Percentiles rank a stretch among this genome's conserved stretches.
Conservation (phyloP, 345 rosid genomes). For the Excoecaria cochinchinensis region DNA sequence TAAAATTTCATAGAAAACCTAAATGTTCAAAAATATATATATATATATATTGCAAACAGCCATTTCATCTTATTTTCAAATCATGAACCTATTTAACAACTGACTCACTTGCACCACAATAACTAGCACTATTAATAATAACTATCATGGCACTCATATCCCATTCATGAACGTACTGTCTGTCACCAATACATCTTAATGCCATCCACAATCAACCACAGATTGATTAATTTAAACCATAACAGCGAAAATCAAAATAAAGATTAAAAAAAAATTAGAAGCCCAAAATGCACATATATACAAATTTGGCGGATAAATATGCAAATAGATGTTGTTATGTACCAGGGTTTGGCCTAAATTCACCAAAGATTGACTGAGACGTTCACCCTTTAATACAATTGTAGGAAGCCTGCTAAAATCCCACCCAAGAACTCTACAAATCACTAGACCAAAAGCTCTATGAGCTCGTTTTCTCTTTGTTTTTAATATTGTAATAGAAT, state of each 20-base stretch:
- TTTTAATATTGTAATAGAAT: slow-evolving; percentile 46
- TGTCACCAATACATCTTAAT: neutral
- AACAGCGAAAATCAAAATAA: neutral
- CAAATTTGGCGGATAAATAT: neutral
- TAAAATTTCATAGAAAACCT: neutral
- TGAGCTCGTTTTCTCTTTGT: slow-evolving; percentile 56
- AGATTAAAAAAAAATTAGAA: neutral
- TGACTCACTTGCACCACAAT: neutral
- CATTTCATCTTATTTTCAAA: neutral
- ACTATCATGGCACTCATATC: neutral
- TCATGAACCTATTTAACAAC: neutral
- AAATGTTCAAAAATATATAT: neutral
- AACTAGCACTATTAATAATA: neutral
- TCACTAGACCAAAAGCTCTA: slow-evolving; percentile 60
- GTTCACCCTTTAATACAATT: slow-evolving; percentile 38
- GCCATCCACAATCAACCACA: neutral
- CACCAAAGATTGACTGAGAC: slow-evolving; percentile 20
- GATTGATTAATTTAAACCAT: neutral
- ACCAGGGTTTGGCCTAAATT: neutral
- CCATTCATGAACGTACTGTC: neutral
- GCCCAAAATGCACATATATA: neutral
- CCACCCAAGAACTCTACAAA: slow-evolving; percentile 81
- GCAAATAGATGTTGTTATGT: neutral
- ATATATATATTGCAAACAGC: neutral
- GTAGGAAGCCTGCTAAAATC: slow-evolving; percentile 46